These are phyloP conservation scores for Pleurozium schreberi DNA, from an alignment of 225 moss, liverwort and hornwort species.

Conservation along the genomic window DNA sequence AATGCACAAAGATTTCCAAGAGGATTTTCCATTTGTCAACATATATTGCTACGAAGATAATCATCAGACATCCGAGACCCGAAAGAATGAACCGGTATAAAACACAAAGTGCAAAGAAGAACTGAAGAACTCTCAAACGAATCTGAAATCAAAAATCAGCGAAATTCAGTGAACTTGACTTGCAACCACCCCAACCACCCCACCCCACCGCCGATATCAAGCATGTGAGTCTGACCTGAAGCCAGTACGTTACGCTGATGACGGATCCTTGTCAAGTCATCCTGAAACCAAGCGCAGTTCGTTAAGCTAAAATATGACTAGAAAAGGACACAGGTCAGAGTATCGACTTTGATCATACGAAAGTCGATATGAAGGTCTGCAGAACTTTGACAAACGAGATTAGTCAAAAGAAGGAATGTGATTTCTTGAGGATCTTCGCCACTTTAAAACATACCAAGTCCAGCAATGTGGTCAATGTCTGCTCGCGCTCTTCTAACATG, in stretches of 20 bases:
- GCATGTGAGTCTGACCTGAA: slow-evolving; percentile 49
- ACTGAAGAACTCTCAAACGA: background rate
- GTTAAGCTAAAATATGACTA: background rate
- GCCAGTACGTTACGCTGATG: slow-evolving; percentile 67
- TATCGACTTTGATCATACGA: background rate
- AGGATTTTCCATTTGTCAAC: background rate
- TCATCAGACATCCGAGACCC: background rate
- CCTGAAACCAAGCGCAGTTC: slow-evolving; percentile 8
- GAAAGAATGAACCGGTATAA: background rate
- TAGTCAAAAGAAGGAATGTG: background rate
- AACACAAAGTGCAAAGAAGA: background rate
- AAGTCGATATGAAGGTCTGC: background rate
- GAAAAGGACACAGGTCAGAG: background rate
- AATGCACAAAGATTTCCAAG: background rate
- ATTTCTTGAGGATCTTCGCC: background rate
- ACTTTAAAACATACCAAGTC: slow-evolving; percentile 19
- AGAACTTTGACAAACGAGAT: background rate
- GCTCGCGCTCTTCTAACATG: slow-evolving; percentile 84
- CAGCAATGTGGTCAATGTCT: slow-evolving; percentile 64
- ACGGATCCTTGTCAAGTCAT: slow-evolving; percentile 43
- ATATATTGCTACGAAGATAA: background rate
- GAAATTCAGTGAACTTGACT: background rate
- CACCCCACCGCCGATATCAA: background rate
- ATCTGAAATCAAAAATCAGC: background rate
- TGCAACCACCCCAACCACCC: background rate